Evolutionary conservation across 768 basidiomycete species (phyloP).

Genomic region (Pleurotus citrinopileatus): DNA sequence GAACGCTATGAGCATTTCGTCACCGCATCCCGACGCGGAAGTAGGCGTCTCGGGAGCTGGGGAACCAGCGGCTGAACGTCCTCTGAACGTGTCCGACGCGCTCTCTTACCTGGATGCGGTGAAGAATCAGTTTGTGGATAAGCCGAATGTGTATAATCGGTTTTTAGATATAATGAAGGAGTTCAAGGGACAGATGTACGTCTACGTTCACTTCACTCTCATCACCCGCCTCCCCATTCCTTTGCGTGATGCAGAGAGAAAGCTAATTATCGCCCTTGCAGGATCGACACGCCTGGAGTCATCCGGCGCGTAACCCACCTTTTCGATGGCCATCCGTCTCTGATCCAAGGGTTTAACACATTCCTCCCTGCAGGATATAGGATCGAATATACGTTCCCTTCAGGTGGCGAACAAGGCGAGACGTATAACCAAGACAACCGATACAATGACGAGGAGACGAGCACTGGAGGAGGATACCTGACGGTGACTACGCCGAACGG

Average conservation of each 20-base stretch:
- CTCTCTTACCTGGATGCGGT: conserved; percentile 91
- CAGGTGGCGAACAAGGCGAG: not conserved
- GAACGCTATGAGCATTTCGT: conserved; percentile 24
- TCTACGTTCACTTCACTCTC: conserved; percentile 14
- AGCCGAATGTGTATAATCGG: conserved; percentile 93
- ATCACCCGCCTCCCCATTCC: too few relatives aligned
- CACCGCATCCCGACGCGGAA: too few relatives aligned
- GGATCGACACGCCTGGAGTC: conserved; percentile 97
- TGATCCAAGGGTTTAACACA: conserved; percentile 98
- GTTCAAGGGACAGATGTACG: conserved; percentile 91
- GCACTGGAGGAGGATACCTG: not conserved
- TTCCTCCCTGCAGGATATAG: conserved; percentile 94
- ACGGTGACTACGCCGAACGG: conserved; percentile 2
- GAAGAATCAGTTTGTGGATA: conserved; percentile 86
- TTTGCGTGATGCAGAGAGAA: too few relatives aligned
- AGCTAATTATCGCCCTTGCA: too few relatives aligned
- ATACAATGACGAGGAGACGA: not conserved
- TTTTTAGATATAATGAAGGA: conserved; percentile 99
- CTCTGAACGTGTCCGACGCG: conserved; percentile 91
- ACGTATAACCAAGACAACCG: not conserved
- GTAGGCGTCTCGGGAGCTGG: not conserved
- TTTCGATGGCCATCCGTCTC: conserved; percentile 83
- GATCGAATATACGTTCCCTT: conserved; percentile 67
- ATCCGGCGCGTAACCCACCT: conserved; percentile 93
- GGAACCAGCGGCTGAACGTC: conserved; percentile 40